These are phyloP conservation scores for Lipomyces chichibuensis DNA, from an alignment of 805 yeast genomes.

Conservation along the genomic window DNA sequence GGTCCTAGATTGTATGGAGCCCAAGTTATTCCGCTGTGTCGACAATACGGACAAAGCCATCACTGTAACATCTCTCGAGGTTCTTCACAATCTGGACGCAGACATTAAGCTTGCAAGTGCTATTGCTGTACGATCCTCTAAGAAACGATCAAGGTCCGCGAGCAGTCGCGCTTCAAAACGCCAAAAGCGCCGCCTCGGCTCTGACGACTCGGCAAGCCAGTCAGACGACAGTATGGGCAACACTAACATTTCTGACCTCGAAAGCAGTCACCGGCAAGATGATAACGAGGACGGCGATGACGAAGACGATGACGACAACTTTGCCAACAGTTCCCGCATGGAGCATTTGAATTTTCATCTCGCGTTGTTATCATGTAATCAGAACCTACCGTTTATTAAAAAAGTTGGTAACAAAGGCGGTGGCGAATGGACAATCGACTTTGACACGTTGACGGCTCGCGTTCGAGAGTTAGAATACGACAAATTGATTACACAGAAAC, in stretches of 20 bases:
- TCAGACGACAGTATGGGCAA: background rate
- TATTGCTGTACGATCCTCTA: constrained; percentile 20
- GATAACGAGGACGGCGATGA: constrained; percentile 40
- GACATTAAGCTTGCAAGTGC: constrained; percentile 33
- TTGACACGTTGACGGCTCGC: constrained; percentile 39
- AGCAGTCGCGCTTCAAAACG: constrained; percentile 36
- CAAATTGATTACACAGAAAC: constrained; percentile 42
- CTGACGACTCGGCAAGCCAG: constrained; percentile 31
- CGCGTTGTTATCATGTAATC: constrained; percentile 59
- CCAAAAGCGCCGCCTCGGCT: constrained; percentile 38
- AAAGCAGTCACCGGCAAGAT: constrained; percentile 33
- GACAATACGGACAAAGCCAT: constrained; percentile 39
- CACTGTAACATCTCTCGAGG: constrained; percentile 44
- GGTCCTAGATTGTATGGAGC: constrained; percentile 63
- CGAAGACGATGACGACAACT: constrained; percentile 22
- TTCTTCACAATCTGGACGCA: constrained; percentile 36
- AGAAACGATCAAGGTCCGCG: constrained; percentile 15
- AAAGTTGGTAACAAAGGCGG: constrained; percentile 58
- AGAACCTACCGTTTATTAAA: constrained; percentile 59
- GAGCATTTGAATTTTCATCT: constrained; percentile 53
- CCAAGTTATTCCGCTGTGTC: constrained; percentile 45
- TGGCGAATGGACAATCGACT: constrained; percentile 50
- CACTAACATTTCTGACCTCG: background rate
- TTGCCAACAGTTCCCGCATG: constrained; percentile 14
- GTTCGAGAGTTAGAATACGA: constrained; percentile 44